Conservation (phyloP, 768 basidiomycete species). For the Lyophyllum semitale region DNA sequence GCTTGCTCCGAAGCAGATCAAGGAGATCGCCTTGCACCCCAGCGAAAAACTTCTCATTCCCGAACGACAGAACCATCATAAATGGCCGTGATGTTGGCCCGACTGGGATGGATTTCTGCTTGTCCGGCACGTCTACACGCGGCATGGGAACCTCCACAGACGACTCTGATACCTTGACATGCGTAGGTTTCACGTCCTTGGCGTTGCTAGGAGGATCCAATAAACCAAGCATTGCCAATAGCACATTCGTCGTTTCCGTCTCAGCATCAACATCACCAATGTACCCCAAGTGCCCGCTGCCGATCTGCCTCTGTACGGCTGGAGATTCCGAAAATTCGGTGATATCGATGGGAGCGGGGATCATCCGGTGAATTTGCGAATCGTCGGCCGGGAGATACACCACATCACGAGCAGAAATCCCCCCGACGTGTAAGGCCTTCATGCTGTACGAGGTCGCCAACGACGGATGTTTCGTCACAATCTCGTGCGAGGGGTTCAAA, state of each 20-base stretch:
- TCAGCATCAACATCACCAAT: conserved; percentile 47
- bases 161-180: not conserved
- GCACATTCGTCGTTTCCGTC: conserved; percentile 30
- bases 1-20: conserved; percentile 9
- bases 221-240: conserved; percentile 39
- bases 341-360: conserved; percentile 4
- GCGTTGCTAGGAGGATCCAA: conserved; percentile 20
- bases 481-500: conserved; percentile 19
- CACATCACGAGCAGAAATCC: conserved; percentile 14
- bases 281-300: conserved; percentile 37
- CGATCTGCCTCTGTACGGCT: conserved; percentile 30
- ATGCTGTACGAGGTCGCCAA: conserved; percentile 27
- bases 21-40: conserved; percentile 18
- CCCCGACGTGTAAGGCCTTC: conserved; percentile 31
- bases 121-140: not conserved
- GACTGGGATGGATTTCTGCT: not conserved
- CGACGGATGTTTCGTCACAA: conserved; percentile 16
- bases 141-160: not conserved
- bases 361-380: not conserved
- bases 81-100: conserved; percentile 17
- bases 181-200: not conserved
- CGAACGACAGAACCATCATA: conserved; percentile 19
- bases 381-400: conserved; percentile 24
- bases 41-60: conserved; percentile 14
- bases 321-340: conserved; percentile 29